Percentiles rank a stretch among this genome's conserved stretches.
phyloP scores from a whole-genome alignment of 495 filamentous ascomycete genomes.

The Penicillium silybi region DNA sequence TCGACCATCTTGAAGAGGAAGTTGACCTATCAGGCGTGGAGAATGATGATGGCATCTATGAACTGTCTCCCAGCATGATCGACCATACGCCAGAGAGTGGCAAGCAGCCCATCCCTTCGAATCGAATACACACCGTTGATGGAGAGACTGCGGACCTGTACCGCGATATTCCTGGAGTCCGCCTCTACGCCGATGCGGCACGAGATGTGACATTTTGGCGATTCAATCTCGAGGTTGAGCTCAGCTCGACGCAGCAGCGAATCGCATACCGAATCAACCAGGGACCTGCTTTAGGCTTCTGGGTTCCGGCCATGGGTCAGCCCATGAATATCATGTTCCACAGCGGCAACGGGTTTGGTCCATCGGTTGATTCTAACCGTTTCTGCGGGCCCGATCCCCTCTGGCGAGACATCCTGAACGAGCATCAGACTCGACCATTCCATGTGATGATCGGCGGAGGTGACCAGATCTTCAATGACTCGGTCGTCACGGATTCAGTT shows the following conservation, averaged over 20 bases:
- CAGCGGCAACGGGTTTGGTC: conserved; percentile 92
- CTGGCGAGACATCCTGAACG: conserved; percentile 93
- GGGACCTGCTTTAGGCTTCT: conserved; percentile 85
- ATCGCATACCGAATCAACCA: conserved; percentile 95
- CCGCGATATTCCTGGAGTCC: conserved; percentile 73
- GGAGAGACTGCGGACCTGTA: conserved; percentile 74
- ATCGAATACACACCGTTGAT: conserved; percentile 46
- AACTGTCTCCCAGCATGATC: conserved; percentile 46
- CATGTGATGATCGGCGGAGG: conserved; percentile 98
- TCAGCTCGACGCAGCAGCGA: conserved; percentile 67
- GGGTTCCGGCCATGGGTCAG: conserved; percentile 82
- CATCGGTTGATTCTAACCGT: conserved; percentile 68
- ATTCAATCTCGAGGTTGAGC: conserved; percentile 90
- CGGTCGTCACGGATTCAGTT: conserved; percentile 64
- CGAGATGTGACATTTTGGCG: conserved; percentile 93
- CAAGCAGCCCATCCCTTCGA: conserved; percentile 39
- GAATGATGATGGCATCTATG: conserved; percentile 77
- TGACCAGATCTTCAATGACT: conserved; percentile 96
- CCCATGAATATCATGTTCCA: conserved; percentile 99
- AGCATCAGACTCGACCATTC: conserved; percentile 87
- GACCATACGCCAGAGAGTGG: conserved; percentile 36
- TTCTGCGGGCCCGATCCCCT: conserved; percentile 92
- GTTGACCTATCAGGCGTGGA: conserved; percentile 72
- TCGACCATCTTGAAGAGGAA: conserved; percentile 72
- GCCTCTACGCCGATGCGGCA: conserved; percentile 79